Evolutionary conservation across 2,329 filamentous ascomycete species (phyloP).

Genomic region (Exserohilum turcica): DNA sequence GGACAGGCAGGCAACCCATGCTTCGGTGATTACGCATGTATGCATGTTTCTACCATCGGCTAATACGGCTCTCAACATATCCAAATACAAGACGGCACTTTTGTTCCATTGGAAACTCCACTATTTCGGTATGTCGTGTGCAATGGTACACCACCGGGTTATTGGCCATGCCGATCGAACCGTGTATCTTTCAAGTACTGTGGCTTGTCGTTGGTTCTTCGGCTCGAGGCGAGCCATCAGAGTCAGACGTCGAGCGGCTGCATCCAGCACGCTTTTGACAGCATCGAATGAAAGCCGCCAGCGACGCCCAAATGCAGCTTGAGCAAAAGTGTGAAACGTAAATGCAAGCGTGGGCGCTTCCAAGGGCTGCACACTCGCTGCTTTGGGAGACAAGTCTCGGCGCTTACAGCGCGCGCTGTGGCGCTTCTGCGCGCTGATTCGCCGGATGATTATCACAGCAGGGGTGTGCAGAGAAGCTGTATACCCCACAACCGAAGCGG

Average conservation of each 20-base stretch:
- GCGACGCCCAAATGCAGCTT: constrained; percentile 23
- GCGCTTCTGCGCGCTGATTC: constrained; percentile 17
- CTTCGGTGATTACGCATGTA: too few species aligned
- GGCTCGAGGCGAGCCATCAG: constrained; percentile 1
- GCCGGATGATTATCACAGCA: constrained; percentile 5
- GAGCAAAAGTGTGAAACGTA: constrained; percentile 29
- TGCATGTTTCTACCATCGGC: too few species aligned
- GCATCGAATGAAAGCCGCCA: constrained; percentile 23
- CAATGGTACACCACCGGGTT: neutral
- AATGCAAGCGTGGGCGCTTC: constrained; percentile 35
- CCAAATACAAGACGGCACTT: neutral
- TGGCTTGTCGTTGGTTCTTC: constrained; percentile 15
- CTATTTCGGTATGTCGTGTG: neutral
- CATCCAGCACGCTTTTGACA: neutral
- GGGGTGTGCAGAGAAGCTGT: neutral
- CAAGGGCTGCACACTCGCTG: constrained; percentile 25
- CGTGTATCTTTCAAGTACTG: constrained; percentile 6
- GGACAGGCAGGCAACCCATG: too few species aligned
- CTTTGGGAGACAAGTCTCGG: constrained; percentile 33
- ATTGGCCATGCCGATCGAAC: constrained; percentile 9
- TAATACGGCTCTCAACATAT: neutral
- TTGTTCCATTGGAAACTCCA: neutral
- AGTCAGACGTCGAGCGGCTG: constrained; percentile 7
- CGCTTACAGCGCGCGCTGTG: constrained; percentile 27
- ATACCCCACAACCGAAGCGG: constrained; percentile 6